Percentiles rank a stretch among this genome's conserved stretches.
These are phyloP conservation scores for Spiraea crenata DNA, from an alignment of 331 rosid species.

Conservation along the genomic window DNA sequence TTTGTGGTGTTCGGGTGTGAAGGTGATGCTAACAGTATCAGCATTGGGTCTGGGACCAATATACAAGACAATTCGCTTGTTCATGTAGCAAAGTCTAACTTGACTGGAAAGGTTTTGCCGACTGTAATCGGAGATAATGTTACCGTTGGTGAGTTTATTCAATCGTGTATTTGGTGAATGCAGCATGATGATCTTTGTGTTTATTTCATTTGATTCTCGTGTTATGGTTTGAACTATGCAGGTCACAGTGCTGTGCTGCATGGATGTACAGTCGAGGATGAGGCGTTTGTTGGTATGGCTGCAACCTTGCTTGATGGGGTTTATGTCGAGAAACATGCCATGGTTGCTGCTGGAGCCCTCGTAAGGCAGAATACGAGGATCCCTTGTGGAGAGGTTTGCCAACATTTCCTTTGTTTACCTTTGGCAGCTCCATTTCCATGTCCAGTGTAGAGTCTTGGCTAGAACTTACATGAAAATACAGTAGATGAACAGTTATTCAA, in stretches of 20 bases:
- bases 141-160: conserved; percentile 73
- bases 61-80: conserved; percentile 94
- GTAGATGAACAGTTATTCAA: too few relatives aligned
- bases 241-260: conserved; percentile 92
- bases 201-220: conserved; percentile 11
- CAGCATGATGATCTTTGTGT: conserved; percentile 6
- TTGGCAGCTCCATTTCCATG: too few relatives aligned
- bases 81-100: conserved; percentile 84
- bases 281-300: conserved; percentile 96
- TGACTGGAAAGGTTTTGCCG: conserved; percentile 93
- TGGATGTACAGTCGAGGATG: conserved; percentile 94
- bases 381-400: conserved; percentile 89
- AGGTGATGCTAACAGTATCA: conserved; percentile 62
- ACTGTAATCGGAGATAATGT: conserved; percentile 71
- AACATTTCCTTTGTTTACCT: neutral
- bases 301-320: conserved; percentile 94
- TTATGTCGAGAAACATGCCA: conserved; percentile 80
- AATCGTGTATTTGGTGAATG: conserved; percentile 19
- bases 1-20: conserved; percentile 19
- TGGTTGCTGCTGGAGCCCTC: conserved; percentile 98
- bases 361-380: conserved; percentile 88
- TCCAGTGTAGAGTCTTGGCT: too few relatives aligned
- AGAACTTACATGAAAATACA: too few relatives aligned
- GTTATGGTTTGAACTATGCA: conserved; percentile 29
- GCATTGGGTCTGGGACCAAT: conserved; percentile 82